Percentiles rank a stretch among this genome's conserved stretches.
phyloP scores from a whole-genome alignment of 495 filamentous ascomycete genomes.

The Neurospora sp. region DNA sequence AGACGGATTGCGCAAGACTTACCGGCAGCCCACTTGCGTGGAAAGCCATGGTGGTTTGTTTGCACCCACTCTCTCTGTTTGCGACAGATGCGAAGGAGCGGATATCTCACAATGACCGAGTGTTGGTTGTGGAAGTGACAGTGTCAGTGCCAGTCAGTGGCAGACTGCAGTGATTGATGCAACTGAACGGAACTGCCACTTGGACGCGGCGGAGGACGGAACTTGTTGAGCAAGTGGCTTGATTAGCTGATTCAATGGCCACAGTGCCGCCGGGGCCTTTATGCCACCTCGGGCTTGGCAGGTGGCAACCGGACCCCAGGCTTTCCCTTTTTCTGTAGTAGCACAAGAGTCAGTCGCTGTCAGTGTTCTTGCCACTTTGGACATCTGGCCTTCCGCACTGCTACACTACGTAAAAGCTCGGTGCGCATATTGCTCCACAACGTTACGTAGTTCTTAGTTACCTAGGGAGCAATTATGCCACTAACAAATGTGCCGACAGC shows the following conservation, averaged over 20 bases:
- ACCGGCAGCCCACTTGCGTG: slow-evolving; percentile 34
- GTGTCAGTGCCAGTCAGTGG: neutral
- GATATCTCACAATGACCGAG: neutral
- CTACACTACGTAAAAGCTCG: neutral
- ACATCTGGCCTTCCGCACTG: neutral
- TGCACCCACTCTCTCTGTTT: slow-evolving; percentile 7
- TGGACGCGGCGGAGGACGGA: neutral
- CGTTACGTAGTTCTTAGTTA: neutral
- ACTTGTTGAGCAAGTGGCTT: slow-evolving; percentile 1
- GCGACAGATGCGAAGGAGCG: neutral
- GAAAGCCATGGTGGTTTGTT: slow-evolving; percentile 27
- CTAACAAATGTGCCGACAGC: neutral
- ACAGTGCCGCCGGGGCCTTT: neutral
- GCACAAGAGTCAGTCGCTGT: neutral
- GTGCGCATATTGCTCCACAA: neutral
- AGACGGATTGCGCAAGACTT: slow-evolving; percentile 4
- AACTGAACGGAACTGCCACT: neutral
- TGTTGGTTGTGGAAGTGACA: slow-evolving; percentile 2
- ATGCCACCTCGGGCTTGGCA: neutral
- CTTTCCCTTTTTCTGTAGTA: slow-evolving; percentile 6
- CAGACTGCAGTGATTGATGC: slow-evolving; percentile 7
- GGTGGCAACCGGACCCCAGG: slow-evolving; percentile 1
- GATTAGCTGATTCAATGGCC: slow-evolving; percentile 3
- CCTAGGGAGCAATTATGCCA: neutral
- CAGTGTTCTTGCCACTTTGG: neutral